These are phyloP conservation scores for Radiomyces spectabilis DNA, from an alignment of 192 early-diverging fungal genomes.

Conservation along the genomic window DNA sequence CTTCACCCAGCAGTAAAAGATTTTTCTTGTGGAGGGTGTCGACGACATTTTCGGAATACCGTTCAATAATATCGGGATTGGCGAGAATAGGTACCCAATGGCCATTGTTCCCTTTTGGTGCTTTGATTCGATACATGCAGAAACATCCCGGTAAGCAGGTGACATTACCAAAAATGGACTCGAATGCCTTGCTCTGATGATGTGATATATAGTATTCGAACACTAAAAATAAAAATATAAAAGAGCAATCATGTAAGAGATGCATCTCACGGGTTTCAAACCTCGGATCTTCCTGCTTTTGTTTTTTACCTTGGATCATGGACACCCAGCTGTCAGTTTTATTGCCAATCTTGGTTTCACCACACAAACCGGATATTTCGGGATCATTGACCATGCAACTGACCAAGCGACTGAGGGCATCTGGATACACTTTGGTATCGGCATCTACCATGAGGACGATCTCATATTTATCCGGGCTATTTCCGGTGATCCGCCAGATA, in stretches of 20 bases:
- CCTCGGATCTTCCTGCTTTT: no score
- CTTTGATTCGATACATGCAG: conserved; percentile 83
- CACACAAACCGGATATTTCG: conserved; percentile 66
- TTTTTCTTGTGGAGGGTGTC: conserved; percentile 75
- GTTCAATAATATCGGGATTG: conserved; percentile 77
- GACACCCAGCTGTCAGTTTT: conserved; percentile 71
- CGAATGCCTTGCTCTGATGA: conserved; percentile 76
- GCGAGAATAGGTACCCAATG: conserved; percentile 78
- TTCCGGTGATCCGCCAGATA: conserved; percentile 64
- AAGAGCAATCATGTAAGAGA: not conserved
- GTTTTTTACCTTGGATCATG: conserved; percentile 56
- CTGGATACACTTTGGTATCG: conserved; percentile 72
- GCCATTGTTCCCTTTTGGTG: conserved; percentile 67
- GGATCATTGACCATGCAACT: conserved; percentile 67
- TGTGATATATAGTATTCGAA: conserved; percentile 86
- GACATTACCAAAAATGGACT: conserved; percentile 80
- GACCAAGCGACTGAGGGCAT: conserved; percentile 64
- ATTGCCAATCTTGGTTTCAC: conserved; percentile 79
- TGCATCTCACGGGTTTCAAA: not conserved
- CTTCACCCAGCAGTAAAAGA: conserved; percentile 65
- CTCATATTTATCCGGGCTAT: conserved; percentile 71
- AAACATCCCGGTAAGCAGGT: conserved; percentile 82
- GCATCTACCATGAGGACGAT: conserved; percentile 79
- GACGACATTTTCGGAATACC: conserved; percentile 81
- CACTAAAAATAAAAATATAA: conserved; percentile 28